Conservation (phyloP, 1,284 basidiomycete species). For the Coniophora puteana region DNA sequence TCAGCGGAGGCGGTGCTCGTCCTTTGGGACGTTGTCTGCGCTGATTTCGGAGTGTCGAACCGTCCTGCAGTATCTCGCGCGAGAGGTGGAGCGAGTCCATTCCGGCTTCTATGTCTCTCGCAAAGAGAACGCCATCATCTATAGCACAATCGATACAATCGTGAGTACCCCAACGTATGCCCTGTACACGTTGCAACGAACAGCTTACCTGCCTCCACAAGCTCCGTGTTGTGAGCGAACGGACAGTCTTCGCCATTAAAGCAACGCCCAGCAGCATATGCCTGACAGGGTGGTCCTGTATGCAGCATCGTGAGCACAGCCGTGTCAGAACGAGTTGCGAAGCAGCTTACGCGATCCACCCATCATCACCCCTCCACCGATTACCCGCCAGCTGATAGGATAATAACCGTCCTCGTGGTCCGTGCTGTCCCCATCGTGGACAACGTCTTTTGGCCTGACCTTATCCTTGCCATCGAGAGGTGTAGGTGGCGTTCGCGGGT, state of each 20-base stretch:
- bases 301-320: background rate
- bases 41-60: no score
- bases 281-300: conserved; percentile 35
- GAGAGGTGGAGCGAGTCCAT: no score
- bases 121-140: conserved; percentile 22
- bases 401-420: conserved; percentile 22
- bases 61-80: no score
- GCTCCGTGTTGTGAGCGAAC: conserved; percentile 32
- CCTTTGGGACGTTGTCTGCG: no score
- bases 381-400: conserved; percentile 44
- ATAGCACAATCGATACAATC: no score
- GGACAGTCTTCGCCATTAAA: conserved; percentile 35
- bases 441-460: background rate
- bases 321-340: background rate
- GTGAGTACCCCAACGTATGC: background rate
- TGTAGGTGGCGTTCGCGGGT: no score
- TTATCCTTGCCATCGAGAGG: no score
- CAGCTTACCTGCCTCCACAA: conserved; percentile 20
- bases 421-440: conserved; percentile 17
- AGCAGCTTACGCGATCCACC: conserved; percentile 35
- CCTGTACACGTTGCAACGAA: background rate
- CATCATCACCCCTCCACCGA: conserved; percentile 48
- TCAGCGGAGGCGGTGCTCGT: no score
- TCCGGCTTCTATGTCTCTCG: no score
- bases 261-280: conserved; percentile 33